Evolutionary conservation across 2,329 filamentous ascomycete genomes (phyloP).

Genomic region (Tolypocladium guangdongense): DNA sequence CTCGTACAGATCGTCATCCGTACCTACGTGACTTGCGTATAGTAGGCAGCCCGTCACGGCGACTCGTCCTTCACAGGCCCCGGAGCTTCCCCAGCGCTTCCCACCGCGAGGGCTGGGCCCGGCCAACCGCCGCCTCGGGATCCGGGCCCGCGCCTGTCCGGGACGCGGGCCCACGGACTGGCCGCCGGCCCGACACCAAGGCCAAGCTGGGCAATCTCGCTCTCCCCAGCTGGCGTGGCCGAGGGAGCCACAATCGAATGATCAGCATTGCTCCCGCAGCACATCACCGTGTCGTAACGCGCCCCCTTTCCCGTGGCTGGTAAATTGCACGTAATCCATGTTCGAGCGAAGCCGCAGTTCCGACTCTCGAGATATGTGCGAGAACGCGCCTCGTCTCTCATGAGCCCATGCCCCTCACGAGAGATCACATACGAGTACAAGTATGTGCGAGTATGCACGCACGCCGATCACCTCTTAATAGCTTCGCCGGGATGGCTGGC

Average conservation of each 20-base stretch:
- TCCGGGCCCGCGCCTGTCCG: not conserved
- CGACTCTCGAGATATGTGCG: not conserved
- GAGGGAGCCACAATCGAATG: not conserved
- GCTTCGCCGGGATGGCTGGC: not conserved
- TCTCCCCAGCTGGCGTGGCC: not conserved
- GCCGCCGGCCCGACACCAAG: too few relatives aligned
- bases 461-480: not conserved
- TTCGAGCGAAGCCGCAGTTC: not conserved
- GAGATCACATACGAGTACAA: not conserved
- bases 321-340: not conserved
- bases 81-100: too few relatives aligned
- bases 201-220: not conserved
- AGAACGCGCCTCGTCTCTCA: too few relatives aligned
- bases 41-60: not conserved
- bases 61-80: not conserved
- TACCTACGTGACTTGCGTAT: too few relatives aligned
- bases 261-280: slow-evolving; percentile 2
- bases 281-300: too few relatives aligned
- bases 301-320: not conserved
- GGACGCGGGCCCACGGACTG: not conserved
- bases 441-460: not conserved
- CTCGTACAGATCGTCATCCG: too few relatives aligned
- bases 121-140: not conserved
- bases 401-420: not conserved
- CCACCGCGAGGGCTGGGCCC: not conserved